phyloP scores from a whole-genome alignment of 2,329 filamentous ascomycete genomes.

The Venturia pyrina region DNA sequence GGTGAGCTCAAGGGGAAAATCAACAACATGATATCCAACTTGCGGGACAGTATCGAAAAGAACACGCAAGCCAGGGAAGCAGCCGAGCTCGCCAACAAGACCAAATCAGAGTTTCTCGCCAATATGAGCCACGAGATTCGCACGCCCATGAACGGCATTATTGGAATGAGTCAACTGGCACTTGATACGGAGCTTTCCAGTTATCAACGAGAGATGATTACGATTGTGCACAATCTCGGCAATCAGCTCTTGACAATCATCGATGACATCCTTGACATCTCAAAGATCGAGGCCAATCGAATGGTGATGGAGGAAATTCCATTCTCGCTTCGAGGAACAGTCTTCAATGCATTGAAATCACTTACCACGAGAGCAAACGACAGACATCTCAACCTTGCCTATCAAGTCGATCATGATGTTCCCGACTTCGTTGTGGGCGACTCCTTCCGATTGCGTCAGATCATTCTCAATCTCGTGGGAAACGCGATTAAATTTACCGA shows the following conservation, averaged over 20 bases:
- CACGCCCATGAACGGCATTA: constrained; percentile 96
- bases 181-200: constrained; percentile 88
- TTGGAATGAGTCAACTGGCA: constrained; percentile 94
- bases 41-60: constrained; percentile 90
- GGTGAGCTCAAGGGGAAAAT: constrained; percentile 98
- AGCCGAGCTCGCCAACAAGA: constrained; percentile 93
- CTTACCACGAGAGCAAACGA: constrained; percentile 96
- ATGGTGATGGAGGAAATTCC: constrained; percentile 99
- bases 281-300: constrained; percentile 80
- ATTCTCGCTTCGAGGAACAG: constrained; percentile 85
- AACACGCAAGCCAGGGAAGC: constrained; percentile 94
- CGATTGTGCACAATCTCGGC: constrained; percentile 92
- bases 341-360: constrained; percentile 95
- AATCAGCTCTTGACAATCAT: constrained; percentile 97
- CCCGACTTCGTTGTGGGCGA: constrained; percentile 94
- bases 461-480: constrained; percentile 92
- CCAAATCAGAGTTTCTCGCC: constrained; percentile 94
- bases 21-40: constrained; percentile 96
- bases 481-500: constrained; percentile 99
- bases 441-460: constrained; percentile 90
- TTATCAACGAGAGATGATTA: constrained; percentile 96
- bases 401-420: constrained; percentile 85
- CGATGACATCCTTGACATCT: constrained; percentile 64
- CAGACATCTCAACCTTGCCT: constrained; percentile 84
- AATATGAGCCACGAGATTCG: constrained; percentile 99